A percentile compares a stretch with the other conserved stretches of the same genome.
Conservation (phyloP, 2,329 filamentous ascomycete genomes). For the Cercospora sojina region DNA sequence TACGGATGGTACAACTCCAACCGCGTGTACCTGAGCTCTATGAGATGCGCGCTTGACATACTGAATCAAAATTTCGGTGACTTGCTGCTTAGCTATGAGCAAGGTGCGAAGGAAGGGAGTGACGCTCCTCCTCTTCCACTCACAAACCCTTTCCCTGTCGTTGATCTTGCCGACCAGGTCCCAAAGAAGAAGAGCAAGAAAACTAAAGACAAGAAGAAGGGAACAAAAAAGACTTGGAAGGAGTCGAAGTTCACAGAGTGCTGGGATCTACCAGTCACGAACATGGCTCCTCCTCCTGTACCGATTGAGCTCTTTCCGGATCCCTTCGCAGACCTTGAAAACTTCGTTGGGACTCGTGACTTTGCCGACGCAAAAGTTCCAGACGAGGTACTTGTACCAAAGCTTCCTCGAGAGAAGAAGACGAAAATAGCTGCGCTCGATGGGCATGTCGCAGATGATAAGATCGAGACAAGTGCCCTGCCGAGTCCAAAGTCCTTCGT, state of each 20-base stretch:
- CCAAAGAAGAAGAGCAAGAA: neutral
- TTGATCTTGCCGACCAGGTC: neutral
- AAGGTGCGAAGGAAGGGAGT: neutral
- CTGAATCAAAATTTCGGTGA: neutral
- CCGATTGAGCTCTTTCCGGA: neutral
- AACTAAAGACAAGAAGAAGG: neutral
- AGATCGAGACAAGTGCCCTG: neutral
- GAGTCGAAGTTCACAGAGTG: neutral
- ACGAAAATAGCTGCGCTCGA: neutral
- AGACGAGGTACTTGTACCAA: neutral
- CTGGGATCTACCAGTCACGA: neutral
- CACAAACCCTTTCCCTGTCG: neutral
- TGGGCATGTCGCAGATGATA: neutral
- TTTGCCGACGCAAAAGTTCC: neutral
- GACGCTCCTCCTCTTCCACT: neutral
- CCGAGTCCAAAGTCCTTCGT: neutral
- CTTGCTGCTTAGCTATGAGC: neutral
- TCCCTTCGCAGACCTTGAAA: neutral
- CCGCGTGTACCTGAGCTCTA: neutral
- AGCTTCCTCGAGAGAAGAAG: neutral
- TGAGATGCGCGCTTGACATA: neutral
- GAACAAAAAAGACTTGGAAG: neutral
- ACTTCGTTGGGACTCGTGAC: neutral
- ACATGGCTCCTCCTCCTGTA: neutral
- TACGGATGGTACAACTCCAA: neutral